These are phyloP conservation scores for Debaryomyces castellii DNA, from an alignment of 805 yeast genomes.

Conservation along the genomic window DNA sequence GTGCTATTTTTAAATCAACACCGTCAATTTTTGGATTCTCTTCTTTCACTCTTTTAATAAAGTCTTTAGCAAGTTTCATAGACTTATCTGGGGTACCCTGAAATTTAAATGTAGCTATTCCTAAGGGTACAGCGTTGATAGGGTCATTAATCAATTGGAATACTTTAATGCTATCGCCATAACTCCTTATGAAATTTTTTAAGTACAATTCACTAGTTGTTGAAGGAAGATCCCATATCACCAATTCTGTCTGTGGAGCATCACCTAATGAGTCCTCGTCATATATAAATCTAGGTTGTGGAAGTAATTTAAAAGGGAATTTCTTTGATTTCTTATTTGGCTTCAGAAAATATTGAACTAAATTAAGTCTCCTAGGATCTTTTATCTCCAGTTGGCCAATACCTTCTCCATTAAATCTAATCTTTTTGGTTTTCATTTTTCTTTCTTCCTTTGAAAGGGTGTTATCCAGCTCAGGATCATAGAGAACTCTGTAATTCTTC, in stretches of 20 bases:
- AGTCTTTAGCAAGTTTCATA: conserved; percentile 31
- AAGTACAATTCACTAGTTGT: conserved; percentile 47
- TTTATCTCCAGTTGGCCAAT: conserved; percentile 10
- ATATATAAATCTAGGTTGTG: conserved; percentile 45
- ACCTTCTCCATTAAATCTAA: conserved; percentile 35
- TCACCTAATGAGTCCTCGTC: conserved; percentile 77
- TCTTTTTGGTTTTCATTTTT: conserved; percentile 36
- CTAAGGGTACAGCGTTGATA: conserved; percentile 73
- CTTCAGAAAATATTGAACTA: conserved; percentile 31
- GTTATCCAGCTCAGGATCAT: conserved; percentile 48
- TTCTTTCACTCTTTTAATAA: conserved; percentile 24
- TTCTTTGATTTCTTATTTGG: conserved; percentile 40
- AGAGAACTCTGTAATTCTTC: conserved; percentile 44
- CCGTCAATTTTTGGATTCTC: conserved; percentile 50
- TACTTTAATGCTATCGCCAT: conserved; percentile 60
- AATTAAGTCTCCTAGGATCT: conserved; percentile 43
- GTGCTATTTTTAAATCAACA: conserved; percentile 48
- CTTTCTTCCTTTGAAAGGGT: conserved; percentile 30
- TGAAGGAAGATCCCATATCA: conserved; percentile 65
- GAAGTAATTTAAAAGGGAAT: conserved; percentile 42
- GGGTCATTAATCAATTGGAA: conserved; percentile 67
- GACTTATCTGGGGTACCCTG: conserved; percentile 54
- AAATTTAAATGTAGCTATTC: conserved; percentile 63
- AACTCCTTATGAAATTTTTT: conserved; percentile 54
- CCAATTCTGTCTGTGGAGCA: conserved; percentile 67